Evolutionary conservation across 2,329 filamentous ascomycete genomes (phyloP), one percentile per base, ranked within the genome.

Genomic region (Ophiocordyceps australis): DNA sequence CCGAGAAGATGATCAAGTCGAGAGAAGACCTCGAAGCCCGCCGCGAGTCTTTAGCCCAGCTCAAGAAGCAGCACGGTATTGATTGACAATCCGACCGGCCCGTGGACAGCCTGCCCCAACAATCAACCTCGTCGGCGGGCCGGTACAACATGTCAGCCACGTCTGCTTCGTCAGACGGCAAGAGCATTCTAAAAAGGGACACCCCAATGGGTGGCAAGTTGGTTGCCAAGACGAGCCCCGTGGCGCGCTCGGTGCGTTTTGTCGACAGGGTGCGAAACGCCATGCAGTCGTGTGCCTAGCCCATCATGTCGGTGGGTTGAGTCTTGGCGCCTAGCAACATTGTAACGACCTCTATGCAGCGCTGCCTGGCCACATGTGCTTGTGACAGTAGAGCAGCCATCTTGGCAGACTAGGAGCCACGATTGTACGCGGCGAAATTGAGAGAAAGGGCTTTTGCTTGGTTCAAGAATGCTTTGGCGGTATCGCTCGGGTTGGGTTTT

Each of bases 61-160:
- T 95, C 61, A 98, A 98, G 65, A 73, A 77, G 50, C 81, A 95
- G 57, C 83, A 98, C 57, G 86, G 85, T 52, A 94, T 95, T 67
- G 86, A 94, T 74, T 98, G 82, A 86, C 71, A 71, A 69, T 68
- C 63, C 64, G 70, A 75, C 70, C 70, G 69, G 69, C 58, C 67
- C 67, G 60, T 54, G 50, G 65, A 65, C 46, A 51, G 44, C 47
- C 50, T 48, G 49, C 46, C 41, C 38, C 47, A 48, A 42, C 47
- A 58, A 44, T 47, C 45, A 40, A 50, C 54, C 43, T 50, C 46
- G 53, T 64, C 63, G 62, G 62, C 62, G 63, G 65, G 62, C 65
- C 65, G 65, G 66, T 72, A 63, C 57, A 56, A 52, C 50, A 46
- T 49, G 49, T 52, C 57, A 45, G 41, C 52, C 28, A 45, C 46